These are phyloP conservation scores for Leccinum proximum DNA, from an alignment of 1,284 basidiomycete species.

Conservation along the genomic window DNA sequence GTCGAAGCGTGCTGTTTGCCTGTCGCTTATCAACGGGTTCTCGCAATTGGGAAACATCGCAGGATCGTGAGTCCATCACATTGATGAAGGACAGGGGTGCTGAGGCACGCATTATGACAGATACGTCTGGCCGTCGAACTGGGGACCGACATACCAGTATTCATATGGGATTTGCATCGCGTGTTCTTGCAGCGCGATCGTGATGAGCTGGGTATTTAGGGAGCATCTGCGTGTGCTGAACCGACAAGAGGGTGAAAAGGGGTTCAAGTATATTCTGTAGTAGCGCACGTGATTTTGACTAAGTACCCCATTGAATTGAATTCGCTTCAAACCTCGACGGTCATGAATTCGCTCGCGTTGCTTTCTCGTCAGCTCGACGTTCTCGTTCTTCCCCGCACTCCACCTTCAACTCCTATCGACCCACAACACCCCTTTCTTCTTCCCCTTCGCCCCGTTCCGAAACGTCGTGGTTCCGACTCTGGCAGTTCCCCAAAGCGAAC, in stretches of 20 bases:
- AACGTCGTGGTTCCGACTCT: constrained; percentile 31
- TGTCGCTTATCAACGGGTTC: constrained; percentile 70
- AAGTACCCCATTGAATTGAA: background rate
- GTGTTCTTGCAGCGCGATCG: constrained; percentile 14
- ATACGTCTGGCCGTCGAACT: constrained; percentile 21
- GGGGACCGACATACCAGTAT: constrained; percentile 29
- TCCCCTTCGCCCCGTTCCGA: constrained; percentile 3
- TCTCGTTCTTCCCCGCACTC: constrained; percentile 45
- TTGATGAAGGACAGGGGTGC: background rate
- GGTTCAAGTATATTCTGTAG: constrained; percentile 34
- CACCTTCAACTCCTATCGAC: constrained; percentile 47
- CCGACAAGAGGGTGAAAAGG: constrained; percentile 6
- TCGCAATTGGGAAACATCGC: constrained; percentile 66
- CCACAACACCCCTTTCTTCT: constrained; percentile 26
- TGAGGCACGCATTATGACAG: constrained; percentile 7
- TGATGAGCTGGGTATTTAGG: constrained; percentile 25
- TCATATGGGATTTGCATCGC: constrained; percentile 30
- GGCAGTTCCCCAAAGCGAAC: constrained; percentile 42
- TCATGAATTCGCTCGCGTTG: constrained; percentile 70
- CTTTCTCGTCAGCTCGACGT: constrained; percentile 70
- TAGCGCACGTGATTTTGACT: background rate
- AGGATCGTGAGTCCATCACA: constrained; percentile 52
- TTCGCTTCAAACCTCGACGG: background rate
- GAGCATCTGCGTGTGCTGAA: constrained; percentile 19
- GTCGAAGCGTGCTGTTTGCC: constrained; percentile 66